These are phyloP conservation scores for Fraxinus platypoda DNA, from an alignment of 305 asterid genomes.

Conservation along the genomic window DNA sequence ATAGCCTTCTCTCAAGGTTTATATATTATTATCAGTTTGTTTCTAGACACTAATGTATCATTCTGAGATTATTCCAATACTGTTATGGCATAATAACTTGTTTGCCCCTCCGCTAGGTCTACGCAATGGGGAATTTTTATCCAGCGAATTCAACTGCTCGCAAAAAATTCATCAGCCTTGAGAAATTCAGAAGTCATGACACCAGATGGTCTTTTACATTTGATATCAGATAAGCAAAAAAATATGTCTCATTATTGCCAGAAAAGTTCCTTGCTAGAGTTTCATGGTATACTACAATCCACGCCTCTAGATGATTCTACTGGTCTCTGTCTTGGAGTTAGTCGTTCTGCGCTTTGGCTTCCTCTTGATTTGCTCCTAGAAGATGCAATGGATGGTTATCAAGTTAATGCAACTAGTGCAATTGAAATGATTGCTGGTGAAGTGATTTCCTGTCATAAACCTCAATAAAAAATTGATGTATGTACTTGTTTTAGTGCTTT, in stretches of 20 bases:
- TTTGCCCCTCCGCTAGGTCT: conserved; percentile 45
- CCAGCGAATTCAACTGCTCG: conserved; percentile 61
- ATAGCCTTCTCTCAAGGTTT: not conserved
- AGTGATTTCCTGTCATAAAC: conserved; percentile 8
- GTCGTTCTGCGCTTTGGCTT: conserved; percentile 86
- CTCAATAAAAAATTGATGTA: not conserved
- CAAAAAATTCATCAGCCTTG: conserved; percentile 62
- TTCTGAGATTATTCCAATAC: not conserved
- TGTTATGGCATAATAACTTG: not conserved
- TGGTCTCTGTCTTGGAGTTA: conserved; percentile 68
- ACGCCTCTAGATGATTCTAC: conserved; percentile 57
- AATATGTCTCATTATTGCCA: conserved; percentile 28
- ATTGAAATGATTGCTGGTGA: conserved; percentile 87
- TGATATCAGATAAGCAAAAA: conserved; percentile 43
- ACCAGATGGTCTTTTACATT: conserved; percentile 52
- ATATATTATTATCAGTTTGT: not conserved
- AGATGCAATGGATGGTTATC: conserved; percentile 95
- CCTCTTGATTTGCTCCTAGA: conserved; percentile 91
- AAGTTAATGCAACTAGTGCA: conserved; percentile 86
- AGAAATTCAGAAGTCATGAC: conserved; percentile 48
- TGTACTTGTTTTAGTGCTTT: conserved; percentile 14
- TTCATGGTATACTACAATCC: conserved; percentile 41
- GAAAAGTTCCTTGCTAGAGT: conserved; percentile 43
- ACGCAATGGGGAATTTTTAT: conserved; percentile 66
- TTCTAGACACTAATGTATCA: not conserved